These are phyloP conservation scores for Hyaloscypha finlandica DNA, from an alignment of 495 filamentous ascomycete species.

Conservation along the genomic window DNA sequence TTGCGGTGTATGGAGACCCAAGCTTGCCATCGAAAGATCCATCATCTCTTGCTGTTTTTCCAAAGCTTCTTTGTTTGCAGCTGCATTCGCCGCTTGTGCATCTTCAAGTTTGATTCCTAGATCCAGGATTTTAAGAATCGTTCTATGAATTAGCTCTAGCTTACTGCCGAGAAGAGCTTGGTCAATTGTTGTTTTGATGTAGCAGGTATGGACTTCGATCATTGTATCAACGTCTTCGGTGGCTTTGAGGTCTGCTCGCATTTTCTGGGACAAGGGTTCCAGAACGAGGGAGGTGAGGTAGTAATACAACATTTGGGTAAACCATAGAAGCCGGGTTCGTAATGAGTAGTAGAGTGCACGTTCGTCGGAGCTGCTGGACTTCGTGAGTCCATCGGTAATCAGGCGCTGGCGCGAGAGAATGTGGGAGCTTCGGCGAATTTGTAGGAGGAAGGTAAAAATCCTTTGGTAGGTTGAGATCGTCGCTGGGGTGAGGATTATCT, in stretches of 20 bases:
- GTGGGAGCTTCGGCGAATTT: slow-evolving; percentile 72
- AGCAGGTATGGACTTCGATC: slow-evolving; percentile 67
- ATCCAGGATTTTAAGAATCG: slow-evolving; percentile 65
- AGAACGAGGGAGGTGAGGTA: slow-evolving; percentile 77
- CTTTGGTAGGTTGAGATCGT: slow-evolving; percentile 65
- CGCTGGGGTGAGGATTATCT: slow-evolving; percentile 70
- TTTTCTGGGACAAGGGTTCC: slow-evolving; percentile 50
- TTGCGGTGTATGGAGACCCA: slow-evolving; percentile 39
- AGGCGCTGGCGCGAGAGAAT: slow-evolving; percentile 61
- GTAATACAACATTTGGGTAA: slow-evolving; percentile 69
- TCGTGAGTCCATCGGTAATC: slow-evolving; percentile 31
- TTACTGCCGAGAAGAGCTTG: slow-evolving; percentile 67
- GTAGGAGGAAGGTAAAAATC: slow-evolving; percentile 74
- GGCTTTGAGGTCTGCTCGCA: slow-evolving; percentile 54
- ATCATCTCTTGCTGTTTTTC: slow-evolving; percentile 39
- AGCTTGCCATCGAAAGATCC: slow-evolving; percentile 25
- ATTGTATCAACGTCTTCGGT: slow-evolving; percentile 82
- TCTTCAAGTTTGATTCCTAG: slow-evolving; percentile 53
- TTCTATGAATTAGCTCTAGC: slow-evolving; percentile 63
- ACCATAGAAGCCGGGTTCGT: slow-evolving; percentile 77
- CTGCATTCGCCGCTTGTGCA: slow-evolving; percentile 40
- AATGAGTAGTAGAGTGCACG: slow-evolving; percentile 59
- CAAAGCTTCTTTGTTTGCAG: slow-evolving; percentile 32
- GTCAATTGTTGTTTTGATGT: slow-evolving; percentile 59
- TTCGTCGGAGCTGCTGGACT: slow-evolving; percentile 33